phyloP scores from a whole-genome alignment of 306 rosid genomes.

The Fagus sylvatica region DNA sequence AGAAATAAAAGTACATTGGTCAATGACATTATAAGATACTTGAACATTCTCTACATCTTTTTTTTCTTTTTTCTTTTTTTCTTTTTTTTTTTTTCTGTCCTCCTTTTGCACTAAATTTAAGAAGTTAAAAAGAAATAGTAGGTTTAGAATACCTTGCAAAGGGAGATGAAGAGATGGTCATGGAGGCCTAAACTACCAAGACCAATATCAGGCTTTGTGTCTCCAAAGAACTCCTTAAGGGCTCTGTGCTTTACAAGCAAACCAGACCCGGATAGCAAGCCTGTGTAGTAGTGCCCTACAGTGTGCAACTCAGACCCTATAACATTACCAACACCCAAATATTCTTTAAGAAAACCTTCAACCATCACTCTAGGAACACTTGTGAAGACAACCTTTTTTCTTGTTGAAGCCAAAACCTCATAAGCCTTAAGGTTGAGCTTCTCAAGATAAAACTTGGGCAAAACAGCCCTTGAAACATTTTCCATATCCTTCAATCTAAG shows the following conservation, averaged over 20 bases:
- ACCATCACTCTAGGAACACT: conserved; percentile 85
- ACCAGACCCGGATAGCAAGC: conserved; percentile 53
- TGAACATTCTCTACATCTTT: neutral
- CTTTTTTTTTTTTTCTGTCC: neutral
- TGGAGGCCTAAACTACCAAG: conserved; percentile 60
- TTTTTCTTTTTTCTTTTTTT: neutral
- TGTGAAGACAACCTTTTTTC: conserved; percentile 56
- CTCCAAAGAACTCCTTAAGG: conserved; percentile 64
- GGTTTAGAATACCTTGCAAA: conserved; percentile 65
- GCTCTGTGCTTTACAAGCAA: conserved; percentile 70
- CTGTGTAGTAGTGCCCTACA: conserved; percentile 59
- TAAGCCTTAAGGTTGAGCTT: conserved; percentile 60
- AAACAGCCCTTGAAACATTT: conserved; percentile 54
- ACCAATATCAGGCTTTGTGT: conserved; percentile 68
- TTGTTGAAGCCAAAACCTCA: conserved; percentile 56
- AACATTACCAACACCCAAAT: conserved; percentile 59
- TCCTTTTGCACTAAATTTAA: neutral
- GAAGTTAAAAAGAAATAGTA: neutral
- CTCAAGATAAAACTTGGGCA: conserved; percentile 84
- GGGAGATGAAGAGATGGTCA: conserved; percentile 67
- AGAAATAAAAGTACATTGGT: neutral
- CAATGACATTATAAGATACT: neutral
- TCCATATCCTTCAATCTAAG: conserved; percentile 55
- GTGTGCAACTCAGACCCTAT: conserved; percentile 73
- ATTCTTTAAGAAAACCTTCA: conserved; percentile 67